phyloP scores from a whole-genome alignment of 2,329 filamentous ascomycete species.

The Nigrospora sphaerica region DNA sequence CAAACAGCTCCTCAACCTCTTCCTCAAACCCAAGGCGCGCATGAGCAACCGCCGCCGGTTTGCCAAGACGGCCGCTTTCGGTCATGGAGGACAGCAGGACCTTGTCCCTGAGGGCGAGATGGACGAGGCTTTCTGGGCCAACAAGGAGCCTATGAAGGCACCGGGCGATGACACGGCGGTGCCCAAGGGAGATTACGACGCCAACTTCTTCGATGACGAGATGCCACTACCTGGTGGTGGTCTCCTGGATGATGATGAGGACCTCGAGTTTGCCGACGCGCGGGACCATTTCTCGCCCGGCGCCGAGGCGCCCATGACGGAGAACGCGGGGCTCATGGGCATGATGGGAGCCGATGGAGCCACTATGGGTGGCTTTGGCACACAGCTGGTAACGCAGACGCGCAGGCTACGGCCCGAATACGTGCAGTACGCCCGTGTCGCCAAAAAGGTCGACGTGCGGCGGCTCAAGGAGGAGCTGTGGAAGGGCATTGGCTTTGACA shows the following conservation, averaged over 20 bases:
- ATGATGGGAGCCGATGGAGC: constrained; percentile 42
- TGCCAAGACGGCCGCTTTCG: constrained; percentile 32
- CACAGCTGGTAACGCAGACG: constrained; percentile 59
- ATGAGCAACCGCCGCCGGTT: constrained; percentile 61
- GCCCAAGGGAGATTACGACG: constrained; percentile 79
- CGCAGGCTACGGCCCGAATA: constrained; percentile 59
- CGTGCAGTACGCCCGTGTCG: constrained; percentile 62
- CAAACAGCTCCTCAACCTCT: constrained; percentile 78
- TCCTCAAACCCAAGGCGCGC: constrained; percentile 88
- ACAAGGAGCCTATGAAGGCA: constrained; percentile 45
- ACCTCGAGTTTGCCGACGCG: constrained; percentile 71
- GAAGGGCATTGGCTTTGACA: constrained; percentile 57
- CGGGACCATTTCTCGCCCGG: constrained; percentile 71
- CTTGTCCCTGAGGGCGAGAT: constrained; percentile 67
- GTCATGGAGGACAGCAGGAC: constrained; percentile 34
- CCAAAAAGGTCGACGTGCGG: constrained; percentile 65
- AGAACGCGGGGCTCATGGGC: constrained; percentile 39
- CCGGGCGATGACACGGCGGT: constrained; percentile 46
- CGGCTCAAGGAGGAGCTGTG: constrained; percentile 64
- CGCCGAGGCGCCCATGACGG: constrained; percentile 40
- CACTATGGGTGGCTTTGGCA: constrained; percentile 49
- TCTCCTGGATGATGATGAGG: constrained; percentile 57
- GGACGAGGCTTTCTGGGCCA: constrained; percentile 95
- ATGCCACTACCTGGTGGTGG: constrained; percentile 59
- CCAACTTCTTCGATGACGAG: constrained; percentile 92